Evolutionary conservation across 306 rosid species (phyloP), one percentile per base, ranked within the genome.

Genomic region (Cyamopsis tetragonoloba): DNA sequence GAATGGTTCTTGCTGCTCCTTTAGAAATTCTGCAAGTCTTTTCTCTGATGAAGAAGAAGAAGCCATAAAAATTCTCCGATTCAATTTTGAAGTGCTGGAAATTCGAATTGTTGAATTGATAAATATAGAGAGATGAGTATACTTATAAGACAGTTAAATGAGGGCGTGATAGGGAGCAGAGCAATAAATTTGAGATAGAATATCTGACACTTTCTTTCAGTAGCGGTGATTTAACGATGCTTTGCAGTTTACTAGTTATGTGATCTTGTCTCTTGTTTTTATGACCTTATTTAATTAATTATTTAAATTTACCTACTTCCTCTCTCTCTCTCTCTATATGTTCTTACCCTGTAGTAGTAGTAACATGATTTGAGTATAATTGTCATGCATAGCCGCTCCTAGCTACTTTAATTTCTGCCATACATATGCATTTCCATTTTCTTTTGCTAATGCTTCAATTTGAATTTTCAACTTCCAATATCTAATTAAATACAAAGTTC

Each of bases 1-100:
- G 68, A 95, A 95, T 22, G 99, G 99, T 6, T 90, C 97, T 77
- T 90, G 96, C 46, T 85, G 76, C 56, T 86, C 84, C 47, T 80
- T 83, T 1, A 90, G 89, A 59, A 93, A 87, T 31, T 88, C 89
- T 48, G 63, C 79, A 0, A 91, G 91, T 34, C 75, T 84, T 70
- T 80, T 93, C 53, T 27, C 59, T 53, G 87, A 71, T 69, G 85
- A 5, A 38, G 62, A 32, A 47, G 80, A 3, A 55, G 88, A 83
- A 60, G 88, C 89, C 96, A 88, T 88, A n/a, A 53, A 55, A 27
- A 39, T 27, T n/a, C n/a, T n/a, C n/a, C n/a, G n/a, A n/a, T n/a
- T n/a, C n/a, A n/a, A n/a, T n/a, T n/a, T n/a, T n/a, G n/a, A n/a
- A 57, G 24, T 64, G 57, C 23, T 58, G 46, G 15, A 42, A 72